Evolutionary conservation across 768 basidiomycete species (phyloP).

Genomic region (Mycena olivaceomarginata): DNA sequence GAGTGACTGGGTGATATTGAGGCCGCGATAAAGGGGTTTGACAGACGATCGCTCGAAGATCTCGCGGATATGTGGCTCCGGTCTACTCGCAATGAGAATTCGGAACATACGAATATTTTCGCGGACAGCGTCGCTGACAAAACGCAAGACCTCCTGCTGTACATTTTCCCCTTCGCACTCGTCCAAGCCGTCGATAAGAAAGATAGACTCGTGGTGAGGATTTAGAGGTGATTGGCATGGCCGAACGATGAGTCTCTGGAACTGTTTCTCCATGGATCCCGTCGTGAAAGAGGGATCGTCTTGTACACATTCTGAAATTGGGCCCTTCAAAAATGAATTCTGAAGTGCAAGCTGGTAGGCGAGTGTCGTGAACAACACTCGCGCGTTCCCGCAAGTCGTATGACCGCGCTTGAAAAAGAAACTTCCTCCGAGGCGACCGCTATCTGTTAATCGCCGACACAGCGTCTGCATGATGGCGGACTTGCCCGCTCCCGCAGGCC

Average conservation of each 20-base stretch:
- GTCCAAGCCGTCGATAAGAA: constrained; percentile 12
- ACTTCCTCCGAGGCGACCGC: too few relatives aligned
- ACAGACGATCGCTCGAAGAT: not conserved
- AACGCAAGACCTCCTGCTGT: not conserved
- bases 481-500: not conserved
- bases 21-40: too few relatives aligned
- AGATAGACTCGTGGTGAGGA: not conserved
- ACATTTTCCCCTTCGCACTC: not conserved
- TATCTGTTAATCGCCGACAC: not conserved
- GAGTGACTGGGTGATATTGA: too few relatives aligned
- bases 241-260: constrained; percentile 1
- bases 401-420: not conserved
- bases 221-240: not conserved
- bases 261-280: not conserved
- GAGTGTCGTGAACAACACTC: not conserved
- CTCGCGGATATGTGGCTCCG: constrained; percentile 17
- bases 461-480: constrained; percentile 1
- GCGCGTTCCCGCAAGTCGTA: not conserved
- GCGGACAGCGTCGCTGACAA: not conserved
- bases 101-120: not conserved
- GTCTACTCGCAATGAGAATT: constrained; percentile 1
- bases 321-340: not conserved
- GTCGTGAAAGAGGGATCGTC: not conserved
- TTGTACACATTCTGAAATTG: not conserved
- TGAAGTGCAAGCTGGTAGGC: not conserved